Percentiles rank a stretch among this genome's conserved stretches.
These are phyloP conservation scores for Flaveria linearis DNA, from an alignment of 129 eudicot species.

Conservation along the genomic window DNA sequence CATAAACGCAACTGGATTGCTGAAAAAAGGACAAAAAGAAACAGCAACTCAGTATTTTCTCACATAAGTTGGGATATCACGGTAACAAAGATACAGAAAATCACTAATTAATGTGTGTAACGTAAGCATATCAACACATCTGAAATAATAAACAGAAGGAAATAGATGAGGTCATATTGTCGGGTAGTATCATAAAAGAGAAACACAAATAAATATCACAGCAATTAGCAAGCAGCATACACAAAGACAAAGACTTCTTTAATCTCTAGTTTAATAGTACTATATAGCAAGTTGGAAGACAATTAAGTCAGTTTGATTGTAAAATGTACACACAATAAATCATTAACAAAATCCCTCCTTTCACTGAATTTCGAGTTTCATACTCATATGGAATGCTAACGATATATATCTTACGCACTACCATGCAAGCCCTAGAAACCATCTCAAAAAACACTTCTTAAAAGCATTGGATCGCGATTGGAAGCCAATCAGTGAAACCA, in stretches of 20 bases:
- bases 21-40: conserved; percentile 6
- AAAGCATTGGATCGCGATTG: background rate
- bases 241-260: background rate
- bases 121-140: background rate
- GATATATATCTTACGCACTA: background rate
- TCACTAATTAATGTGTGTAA: background rate
- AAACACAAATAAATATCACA: background rate
- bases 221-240: conserved; percentile 5
- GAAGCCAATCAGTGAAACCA: background rate
- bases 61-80: background rate
- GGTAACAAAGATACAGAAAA: background rate
- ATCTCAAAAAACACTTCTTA: background rate
- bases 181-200: background rate
- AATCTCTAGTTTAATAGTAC: background rate
- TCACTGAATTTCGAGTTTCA: background rate
- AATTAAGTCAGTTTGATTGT: background rate
- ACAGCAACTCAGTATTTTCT: background rate
- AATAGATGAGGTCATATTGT: background rate
- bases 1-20: conserved; percentile 3
- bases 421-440: background rate
- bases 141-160: background rate
- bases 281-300: background rate
- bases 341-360: background rate
- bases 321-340: background rate
- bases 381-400: background rate